Evolutionary conservation across 2,329 filamentous ascomycete genomes (phyloP), one percentile per base, ranked within the genome.

Genomic region (Stachybotrys elegans): DNA sequence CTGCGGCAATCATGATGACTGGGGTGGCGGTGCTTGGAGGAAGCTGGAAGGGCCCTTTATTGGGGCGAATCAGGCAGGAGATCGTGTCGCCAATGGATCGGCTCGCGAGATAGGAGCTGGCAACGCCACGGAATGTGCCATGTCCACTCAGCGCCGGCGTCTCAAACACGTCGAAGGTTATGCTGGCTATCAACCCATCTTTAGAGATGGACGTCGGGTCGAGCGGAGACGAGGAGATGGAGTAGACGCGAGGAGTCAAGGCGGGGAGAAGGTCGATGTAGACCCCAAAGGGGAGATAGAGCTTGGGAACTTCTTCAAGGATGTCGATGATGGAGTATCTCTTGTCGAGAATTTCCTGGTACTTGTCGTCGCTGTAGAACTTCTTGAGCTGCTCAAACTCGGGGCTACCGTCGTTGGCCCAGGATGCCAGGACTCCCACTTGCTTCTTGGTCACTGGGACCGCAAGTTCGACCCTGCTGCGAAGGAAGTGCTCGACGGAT

Each of bases 1-100:
- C 73, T 0, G 72, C 64, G 0, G 59, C 70, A 8, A 76, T 58
- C 68, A 76, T 72, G 40, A 79, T 62, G 14, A 79, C 11, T 16
- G 56, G 0, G 75, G 75, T 2, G 59, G 66, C 5, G 56, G 62
- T 11, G 61, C 51, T 0, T 58, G 54, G 14, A 13, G 42, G 42
- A 12, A 43, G 14, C 7, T 29, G 34, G 22, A 43, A 43, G 3
- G 13, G n/a, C 14, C 25, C 42, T 38, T 43, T 38, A 14, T 16
- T 38, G 16, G 31, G 21, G 12, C 42, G 34, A 13, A 43, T 14
- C 7, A 38, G 21, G 42, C 35, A 38, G 7, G 22, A 23, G n/a
- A 43, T 27, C n/a, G 21, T 38, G 23, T 43, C 34, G 5, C 42
- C 42, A 8, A 25, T 31, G 14, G n/a, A 13, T 16, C 35, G 42